Evolutionary conservation across 345 rosid genomes (phyloP).

Genomic region (Hibiscus tridactylites): DNA sequence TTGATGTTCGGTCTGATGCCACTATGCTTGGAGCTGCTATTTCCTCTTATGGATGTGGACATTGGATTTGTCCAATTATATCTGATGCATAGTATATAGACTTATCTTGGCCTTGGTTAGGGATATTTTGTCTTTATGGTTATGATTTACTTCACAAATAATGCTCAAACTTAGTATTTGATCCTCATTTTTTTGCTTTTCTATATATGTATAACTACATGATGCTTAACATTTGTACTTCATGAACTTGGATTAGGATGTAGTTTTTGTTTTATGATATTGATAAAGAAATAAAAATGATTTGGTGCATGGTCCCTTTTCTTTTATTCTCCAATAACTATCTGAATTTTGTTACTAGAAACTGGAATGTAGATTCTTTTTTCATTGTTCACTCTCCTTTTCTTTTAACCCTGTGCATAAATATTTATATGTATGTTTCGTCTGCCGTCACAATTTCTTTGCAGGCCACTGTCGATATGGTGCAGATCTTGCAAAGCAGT

Average conservation of each 20-base stretch:
- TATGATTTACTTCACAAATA: not conserved
- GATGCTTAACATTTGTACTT: not conserved
- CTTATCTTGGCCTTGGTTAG: not conserved
- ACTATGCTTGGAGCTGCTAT: not conserved
- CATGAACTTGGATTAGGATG: not conserved
- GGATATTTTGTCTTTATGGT: not conserved
- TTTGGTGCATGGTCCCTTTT: not conserved
- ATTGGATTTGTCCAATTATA: not conserved
- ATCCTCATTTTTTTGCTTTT: not conserved
- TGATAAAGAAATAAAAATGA: not conserved
- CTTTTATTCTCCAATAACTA: not conserved
- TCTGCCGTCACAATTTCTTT: slow-evolving; percentile 4
- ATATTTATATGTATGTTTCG: slow-evolving; percentile 1
- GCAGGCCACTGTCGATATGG: slow-evolving; percentile 84
- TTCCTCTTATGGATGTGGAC: not conserved
- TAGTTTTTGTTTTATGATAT: not conserved
- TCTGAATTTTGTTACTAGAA: not conserved
- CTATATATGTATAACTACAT: not conserved
- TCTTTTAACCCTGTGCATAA: not conserved
- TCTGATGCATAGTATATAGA: not conserved
- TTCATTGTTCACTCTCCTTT: not conserved
- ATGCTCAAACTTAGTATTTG: not conserved
- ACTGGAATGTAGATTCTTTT: not conserved
- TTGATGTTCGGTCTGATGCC: not conserved
- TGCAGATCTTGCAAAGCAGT: slow-evolving; percentile 71